phyloP scores from a whole-genome alignment of 371 early-diverging fungal genomes.

The Quaeritorhiza haematococci region DNA sequence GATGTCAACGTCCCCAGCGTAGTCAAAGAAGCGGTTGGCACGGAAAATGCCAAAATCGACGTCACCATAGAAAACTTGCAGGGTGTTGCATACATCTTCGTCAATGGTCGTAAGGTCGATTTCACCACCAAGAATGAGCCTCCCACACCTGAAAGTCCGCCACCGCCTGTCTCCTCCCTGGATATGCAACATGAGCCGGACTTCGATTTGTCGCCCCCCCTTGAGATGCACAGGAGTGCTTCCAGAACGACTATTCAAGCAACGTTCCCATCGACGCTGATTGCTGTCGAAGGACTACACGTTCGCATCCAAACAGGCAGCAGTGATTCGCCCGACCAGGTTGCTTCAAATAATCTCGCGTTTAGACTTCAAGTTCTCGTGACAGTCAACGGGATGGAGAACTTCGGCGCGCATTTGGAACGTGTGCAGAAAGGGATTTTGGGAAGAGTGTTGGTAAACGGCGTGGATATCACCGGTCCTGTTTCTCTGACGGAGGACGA shows the following conservation, averaged over 20 bases:
- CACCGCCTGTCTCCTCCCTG: too few species aligned
- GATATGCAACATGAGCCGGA: too few species aligned
- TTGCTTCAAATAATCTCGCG: too few species aligned
- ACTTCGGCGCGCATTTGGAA: slow-evolving; percentile 34
- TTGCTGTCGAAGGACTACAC: background rate
- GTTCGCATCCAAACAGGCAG: background rate
- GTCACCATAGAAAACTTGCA: too few species aligned
- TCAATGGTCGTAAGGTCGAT: too few species aligned
- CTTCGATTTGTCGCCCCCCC: too few species aligned
- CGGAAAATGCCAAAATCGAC: too few species aligned
- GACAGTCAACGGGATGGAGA: slow-evolving; percentile 35
- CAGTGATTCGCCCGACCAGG: background rate
- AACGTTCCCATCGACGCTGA: background rate
- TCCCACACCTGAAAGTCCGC: too few species aligned
- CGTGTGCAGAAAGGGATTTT: slow-evolving; percentile 32
- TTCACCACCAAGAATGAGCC: too few species aligned
- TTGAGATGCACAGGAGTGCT: background rate
- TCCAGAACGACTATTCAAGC: background rate
- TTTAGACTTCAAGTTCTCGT: slow-evolving; percentile 25
- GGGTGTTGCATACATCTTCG: too few species aligned
- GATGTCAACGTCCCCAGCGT: too few species aligned
- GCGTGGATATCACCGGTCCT: slow-evolving; percentile 29
- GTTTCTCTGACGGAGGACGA: slow-evolving; percentile 33
- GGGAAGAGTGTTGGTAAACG: slow-evolving; percentile 30
- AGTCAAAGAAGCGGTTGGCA: too few species aligned